Evolutionary conservation across 1,284 basidiomycete species (phyloP), one percentile per base, ranked within the genome.

Genomic region (Cutaneotrichosporon sp.): DNA sequence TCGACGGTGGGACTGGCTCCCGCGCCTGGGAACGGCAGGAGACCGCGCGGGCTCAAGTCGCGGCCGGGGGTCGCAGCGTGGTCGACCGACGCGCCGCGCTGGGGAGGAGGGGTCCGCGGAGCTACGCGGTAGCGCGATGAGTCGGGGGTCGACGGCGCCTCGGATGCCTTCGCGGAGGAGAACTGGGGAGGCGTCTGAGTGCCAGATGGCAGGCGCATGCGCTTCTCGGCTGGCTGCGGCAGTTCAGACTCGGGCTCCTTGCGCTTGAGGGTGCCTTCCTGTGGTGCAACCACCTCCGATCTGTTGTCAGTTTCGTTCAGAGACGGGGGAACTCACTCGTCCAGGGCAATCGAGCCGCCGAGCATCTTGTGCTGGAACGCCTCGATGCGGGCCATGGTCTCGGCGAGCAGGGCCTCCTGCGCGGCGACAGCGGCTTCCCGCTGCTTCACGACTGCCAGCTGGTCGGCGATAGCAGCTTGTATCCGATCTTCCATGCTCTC

Each of bases 1-100:
- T 69, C 67, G 11, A 63, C 52, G 6, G 70, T 70, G 1, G 72
- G 72, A 38, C 58, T 62, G 2, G 38, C 47, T 1, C 38, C 38
- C 8, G 38, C 38, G 9, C 38, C 38, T 3, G 38, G 38, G n/a
- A 42, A 42, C 7, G 38, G 38, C 18, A 42, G 18, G 18, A 42
- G 38, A 18, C 38, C 38, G 38, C 38, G 38, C 18, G 38, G 38
- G 18, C 38, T 42, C 18, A 42, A 18, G 18, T 42, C 38, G 2
- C 38, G 38, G 16, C 38, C 38, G 18, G 38, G 38, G 2, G 38
- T 42, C 38, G 38, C 16, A 18, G 18, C 38, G 38, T 42, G 38
- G 18, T 42, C 38, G 18, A n/a, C 18, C 9, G 38, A 42, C 38
- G 38, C 4, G 18, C 11, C 38, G 6, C 38, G 38, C 38, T 42